Conservation (phyloP, 306 rosid species). For the Albizia julibrissin region DNA sequence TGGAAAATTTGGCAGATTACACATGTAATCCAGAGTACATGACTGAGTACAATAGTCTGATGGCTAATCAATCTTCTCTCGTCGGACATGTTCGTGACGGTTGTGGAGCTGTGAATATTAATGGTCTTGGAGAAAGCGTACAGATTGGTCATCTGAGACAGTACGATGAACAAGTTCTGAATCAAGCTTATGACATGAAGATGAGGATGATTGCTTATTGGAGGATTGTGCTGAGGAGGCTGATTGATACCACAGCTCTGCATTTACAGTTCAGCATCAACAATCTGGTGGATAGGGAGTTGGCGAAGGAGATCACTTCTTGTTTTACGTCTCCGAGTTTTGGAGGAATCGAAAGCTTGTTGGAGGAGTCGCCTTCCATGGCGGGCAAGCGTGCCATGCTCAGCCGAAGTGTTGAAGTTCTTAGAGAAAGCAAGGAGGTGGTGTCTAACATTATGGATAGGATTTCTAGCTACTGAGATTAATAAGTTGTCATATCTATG, state of each 20-base stretch:
- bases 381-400: constrained; percentile 47
- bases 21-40: constrained; percentile 48
- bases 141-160: constrained; percentile 1
- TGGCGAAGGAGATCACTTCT: constrained; percentile 42
- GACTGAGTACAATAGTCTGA: constrained; percentile 35
- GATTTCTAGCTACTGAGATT: constrained; percentile 33
- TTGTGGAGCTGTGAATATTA: neutral
- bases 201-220: constrained; percentile 17
- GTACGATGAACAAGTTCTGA: neutral
- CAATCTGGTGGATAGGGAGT: constrained; percentile 38
- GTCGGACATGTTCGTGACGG: neutral
- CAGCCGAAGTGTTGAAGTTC: constrained; percentile 33
- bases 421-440: constrained; percentile 41
- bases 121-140: constrained; percentile 36
- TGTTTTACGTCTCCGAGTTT: constrained; percentile 26
- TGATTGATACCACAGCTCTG: constrained; percentile 30
- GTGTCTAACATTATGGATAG: constrained; percentile 38
- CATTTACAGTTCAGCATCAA: constrained; percentile 42
- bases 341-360: constrained; percentile 48
- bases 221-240: neutral
- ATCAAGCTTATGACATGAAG: constrained; percentile 53
- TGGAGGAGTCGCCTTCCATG: constrained; percentile 54
- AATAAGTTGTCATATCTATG: neutral
- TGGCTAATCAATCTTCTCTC: constrained; percentile 35
- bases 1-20: constrained; percentile 54